Base-by-base conservation (phyloP, 768 basidiomycete species). In the Suillus subluteus region DNA sequence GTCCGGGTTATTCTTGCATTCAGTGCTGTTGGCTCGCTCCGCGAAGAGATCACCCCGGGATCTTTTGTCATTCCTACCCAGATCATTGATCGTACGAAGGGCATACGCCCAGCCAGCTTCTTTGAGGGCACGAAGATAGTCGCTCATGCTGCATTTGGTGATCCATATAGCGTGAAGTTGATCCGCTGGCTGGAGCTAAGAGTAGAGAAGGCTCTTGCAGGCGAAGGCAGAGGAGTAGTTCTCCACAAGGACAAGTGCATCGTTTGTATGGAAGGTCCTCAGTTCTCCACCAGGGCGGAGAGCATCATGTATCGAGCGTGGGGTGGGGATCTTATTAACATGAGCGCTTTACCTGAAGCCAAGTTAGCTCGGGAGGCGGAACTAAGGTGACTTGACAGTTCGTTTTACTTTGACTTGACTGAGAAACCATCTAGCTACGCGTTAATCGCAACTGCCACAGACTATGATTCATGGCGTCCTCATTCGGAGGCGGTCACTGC, bases 231-330 rank as follows among this genome's bases (percentile, higher is more conserved):
- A 12, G 85, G 83, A 1, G 87, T 90, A 44, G 81, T 86, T 78
- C 78, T 99, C 64, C 94, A 95, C 78, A 88, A 86, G 62, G 91
- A 87, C 37, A 95, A 91, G 83, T 91, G 89, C 23, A 87, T 98
- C 65, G 91, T 99, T 58, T 96, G 94, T 75, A 99, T 99, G 95
- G 96, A 99, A 75, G 96, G 96, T 59, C 93, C 93, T 40, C 95
- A 96, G 79, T 99, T 99, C 83, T 97, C 95, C 64, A 99, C 97
- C n/a, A 82, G 97, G 44, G 97, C 97, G 21, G 97, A 99, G 85
- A 96, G 94, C 73, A 72, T 86, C 72, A 95, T 98, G 96, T 98
- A 98, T 78, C 85, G 95, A 26, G 83, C 85, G 58, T 96, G 94
- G 92, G 97, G 97, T 11, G 94, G 88, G 7, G 94, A 97, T 77